phyloP scores from a whole-genome alignment of 441 rosid genomes.

The Rhodomyrtus psidioides region DNA sequence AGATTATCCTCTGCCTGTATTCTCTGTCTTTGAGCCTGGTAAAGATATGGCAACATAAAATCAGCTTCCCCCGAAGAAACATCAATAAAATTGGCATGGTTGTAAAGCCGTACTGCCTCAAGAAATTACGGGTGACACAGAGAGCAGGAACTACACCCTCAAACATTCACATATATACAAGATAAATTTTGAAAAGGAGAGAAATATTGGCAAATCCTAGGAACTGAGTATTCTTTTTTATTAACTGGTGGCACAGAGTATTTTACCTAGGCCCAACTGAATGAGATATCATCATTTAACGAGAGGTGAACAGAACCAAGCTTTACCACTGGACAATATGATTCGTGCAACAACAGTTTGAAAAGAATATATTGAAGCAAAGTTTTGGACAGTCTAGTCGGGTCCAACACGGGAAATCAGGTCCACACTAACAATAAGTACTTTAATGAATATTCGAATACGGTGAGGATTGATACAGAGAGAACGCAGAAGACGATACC shows the following conservation, averaged over 20 bases:
- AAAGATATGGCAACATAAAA: neutral
- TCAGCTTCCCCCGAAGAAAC: neutral
- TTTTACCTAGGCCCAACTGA: neutral
- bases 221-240: neutral
- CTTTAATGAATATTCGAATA: neutral
- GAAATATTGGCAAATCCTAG: neutral
- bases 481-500: neutral
- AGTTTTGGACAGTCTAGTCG: neutral
- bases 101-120: neutral
- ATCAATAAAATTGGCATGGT: neutral
- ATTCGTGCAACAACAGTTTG: too few relatives aligned
- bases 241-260: neutral
- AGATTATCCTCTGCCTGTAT: slow-evolving; percentile 35
- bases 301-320: neutral
- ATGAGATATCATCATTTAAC: neutral
- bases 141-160: neutral
- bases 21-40: slow-evolving; percentile 41
- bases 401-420: neutral
- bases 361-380: neutral
- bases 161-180: neutral
- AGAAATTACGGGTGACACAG: neutral
- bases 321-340: neutral
- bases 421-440: neutral
- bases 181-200: neutral
- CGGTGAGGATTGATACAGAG: neutral